Evolutionary conservation across 768 basidiomycete genomes (phyloP), one percentile per base, ranked within the genome.

Genomic region (Hysterangium stoloniferum): DNA sequence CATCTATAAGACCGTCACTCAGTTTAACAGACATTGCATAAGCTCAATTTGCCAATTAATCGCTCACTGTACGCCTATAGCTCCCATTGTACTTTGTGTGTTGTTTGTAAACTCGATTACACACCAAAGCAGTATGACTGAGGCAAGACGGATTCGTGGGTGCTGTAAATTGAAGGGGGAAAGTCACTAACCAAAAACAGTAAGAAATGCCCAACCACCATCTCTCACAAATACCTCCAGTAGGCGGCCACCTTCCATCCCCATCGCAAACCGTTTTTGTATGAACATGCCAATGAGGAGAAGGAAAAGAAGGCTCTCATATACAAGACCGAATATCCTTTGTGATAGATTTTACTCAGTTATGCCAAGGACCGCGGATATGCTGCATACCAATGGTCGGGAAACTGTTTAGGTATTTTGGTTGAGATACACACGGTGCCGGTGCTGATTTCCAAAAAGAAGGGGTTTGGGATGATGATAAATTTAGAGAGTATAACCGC

Each of bases 141-240:
- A 27, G 25, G 15, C 19, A 24, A 41, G 24, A 27, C 31, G 8
- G 32, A 29, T 29, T 41, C 13, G 9, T 17, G 24, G 22, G 32
- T 33, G n/a, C 12, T 8, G 6, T 15, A 27, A 33, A 12, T 51
- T 12, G 22, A 41, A 20, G n/a, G 7, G 12, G 24, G 20, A 13
- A n/a, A 41, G 17, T 3, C 1, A 28, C 11, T 22, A 11, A 51
- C 49, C 40, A 33, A 51, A 51, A 6, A 51, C 27, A 9, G 31
- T 11, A 15, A 29, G 38, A 41, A 42, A 51, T 20, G 49, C 49
- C 49, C 49, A 51, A 25, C 31, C 29, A 28, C 49, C 49, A 51
- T 51, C 49, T 7, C 49, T 7, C 15, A 51, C 38, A 24, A 51
- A 51, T n/a, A 51, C 49, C 17, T 41, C n/a, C 15, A 51, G 27